These are phyloP conservation scores for Plasmodium inui DNA, from an alignment of 169 alveolate genomes.

Conservation along the genomic window DNA sequence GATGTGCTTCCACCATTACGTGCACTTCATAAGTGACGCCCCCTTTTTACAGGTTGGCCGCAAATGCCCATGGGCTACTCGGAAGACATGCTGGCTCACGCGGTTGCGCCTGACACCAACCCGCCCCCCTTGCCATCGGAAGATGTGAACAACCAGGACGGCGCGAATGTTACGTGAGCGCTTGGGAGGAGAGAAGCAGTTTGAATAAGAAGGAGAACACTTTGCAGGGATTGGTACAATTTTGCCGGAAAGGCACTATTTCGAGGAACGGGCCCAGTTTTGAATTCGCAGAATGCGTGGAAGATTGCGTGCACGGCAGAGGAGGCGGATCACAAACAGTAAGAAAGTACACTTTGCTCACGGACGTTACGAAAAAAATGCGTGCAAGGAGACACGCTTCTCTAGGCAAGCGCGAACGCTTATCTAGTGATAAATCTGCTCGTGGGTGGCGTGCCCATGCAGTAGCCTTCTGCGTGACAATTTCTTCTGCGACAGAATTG, in stretches of 20 bases:
- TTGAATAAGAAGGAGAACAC: not conserved
- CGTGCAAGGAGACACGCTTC: not conserved
- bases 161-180: slow-evolving; percentile 7
- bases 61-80: slow-evolving; percentile 65
- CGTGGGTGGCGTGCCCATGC: not conserved
- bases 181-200: not conserved
- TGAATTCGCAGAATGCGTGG: not conserved
- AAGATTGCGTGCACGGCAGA: not conserved
- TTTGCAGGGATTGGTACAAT: not conserved
- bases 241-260: not conserved
- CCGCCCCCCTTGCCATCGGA: slow-evolving; percentile 75
- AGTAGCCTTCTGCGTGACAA: too few species aligned
- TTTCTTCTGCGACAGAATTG: not conserved
- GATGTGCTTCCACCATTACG: not conserved
- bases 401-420: not conserved
- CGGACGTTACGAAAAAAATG: not conserved
- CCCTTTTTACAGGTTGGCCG: slow-evolving; percentile 26
- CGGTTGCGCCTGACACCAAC: slow-evolving; percentile 63
- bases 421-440: not conserved
- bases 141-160: slow-evolving; percentile 10
- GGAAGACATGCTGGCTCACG: slow-evolving; percentile 33
- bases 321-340: not conserved
- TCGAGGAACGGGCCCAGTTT: not conserved
- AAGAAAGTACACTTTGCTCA: not conserved
- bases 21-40: not conserved